Evolutionary conservation across 805 yeast species (phyloP).

Genomic region (Metschnikowia cerradonensis): DNA sequence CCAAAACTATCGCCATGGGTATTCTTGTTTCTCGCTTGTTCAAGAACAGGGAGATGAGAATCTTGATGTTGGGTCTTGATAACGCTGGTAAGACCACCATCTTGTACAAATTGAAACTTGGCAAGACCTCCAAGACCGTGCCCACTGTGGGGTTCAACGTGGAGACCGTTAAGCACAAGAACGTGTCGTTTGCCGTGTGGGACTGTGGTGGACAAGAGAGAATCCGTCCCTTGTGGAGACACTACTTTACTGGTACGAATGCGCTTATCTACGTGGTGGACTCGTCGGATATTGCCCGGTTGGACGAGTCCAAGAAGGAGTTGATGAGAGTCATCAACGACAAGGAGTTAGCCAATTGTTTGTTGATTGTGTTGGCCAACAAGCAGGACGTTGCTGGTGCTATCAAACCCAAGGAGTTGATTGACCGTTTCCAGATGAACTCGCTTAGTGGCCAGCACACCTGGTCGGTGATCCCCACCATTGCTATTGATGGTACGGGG

Average conservation of each 20-base stretch:
- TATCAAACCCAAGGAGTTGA: conserved; percentile 73
- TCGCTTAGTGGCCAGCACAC: conserved; percentile 58
- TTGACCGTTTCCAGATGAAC: conserved; percentile 63
- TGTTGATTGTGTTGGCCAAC: conserved; percentile 81
- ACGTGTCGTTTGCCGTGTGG: conserved; percentile 84
- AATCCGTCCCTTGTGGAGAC: conserved; percentile 91
- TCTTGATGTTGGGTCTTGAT: conserved; percentile 88
- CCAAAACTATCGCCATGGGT: conserved; percentile 1
- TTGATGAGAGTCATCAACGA: conserved; percentile 74
- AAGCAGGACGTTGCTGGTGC: conserved; percentile 77
- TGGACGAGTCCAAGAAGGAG: conserved; percentile 76
- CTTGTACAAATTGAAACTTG: conserved; percentile 75
- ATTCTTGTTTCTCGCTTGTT: conserved; percentile 34
- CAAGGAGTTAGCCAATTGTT: conserved; percentile 76
- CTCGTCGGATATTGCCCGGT: conserved; percentile 65
- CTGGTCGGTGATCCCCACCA: conserved; percentile 90
- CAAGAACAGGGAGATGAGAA: conserved; percentile 92
- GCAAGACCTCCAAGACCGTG: conserved; percentile 64
- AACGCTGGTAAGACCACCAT: conserved; percentile 93
- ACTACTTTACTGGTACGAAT: conserved; percentile 88
- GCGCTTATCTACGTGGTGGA: conserved; percentile 91
- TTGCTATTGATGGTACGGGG: conserved; percentile 88
- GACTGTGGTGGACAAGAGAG: conserved; percentile 96
- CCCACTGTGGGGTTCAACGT: conserved; percentile 95
- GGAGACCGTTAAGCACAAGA: conserved; percentile 77